Conservation (phyloP, 2,329 filamentous ascomycete species). For the Venturia effusa region DNA sequence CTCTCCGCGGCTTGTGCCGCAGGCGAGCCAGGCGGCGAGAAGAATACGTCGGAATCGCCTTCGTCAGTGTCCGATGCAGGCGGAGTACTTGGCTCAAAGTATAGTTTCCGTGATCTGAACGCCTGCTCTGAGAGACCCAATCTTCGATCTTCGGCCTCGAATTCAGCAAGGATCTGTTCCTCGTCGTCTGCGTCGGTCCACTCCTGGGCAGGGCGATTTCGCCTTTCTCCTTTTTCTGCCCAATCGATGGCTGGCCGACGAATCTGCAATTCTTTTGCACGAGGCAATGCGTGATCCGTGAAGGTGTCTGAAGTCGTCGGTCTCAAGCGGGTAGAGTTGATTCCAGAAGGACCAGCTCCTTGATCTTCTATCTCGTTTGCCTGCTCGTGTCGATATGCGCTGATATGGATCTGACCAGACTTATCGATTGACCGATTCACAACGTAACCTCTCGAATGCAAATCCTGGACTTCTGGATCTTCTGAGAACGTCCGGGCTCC, state of each 20-base stretch:
- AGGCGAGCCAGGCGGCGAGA: not conserved
- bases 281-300: no score
- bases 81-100: not conserved
- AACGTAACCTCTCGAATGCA: not conserved
- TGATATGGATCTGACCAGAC: not conserved
- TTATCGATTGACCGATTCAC: not conserved
- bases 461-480: not conserved
- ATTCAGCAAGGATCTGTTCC: not conserved
- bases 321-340: no score
- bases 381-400: not conserved
- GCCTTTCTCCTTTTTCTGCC: no score
- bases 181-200: not conserved
- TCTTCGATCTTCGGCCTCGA: not conserved
- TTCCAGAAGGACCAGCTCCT: not conserved
- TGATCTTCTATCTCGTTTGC: not conserved
- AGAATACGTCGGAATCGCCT: not conserved
- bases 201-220: not conserved
- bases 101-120: not conserved
- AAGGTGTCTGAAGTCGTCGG: no score
- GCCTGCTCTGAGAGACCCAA: not conserved
- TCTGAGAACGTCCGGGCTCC: not conserved
- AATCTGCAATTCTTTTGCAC: no score
- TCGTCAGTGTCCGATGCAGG: not conserved
- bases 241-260: no score
- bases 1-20: not conserved